phyloP scores from a whole-genome alignment of 768 basidiomycete species.

The Boletus sp. region DNA sequence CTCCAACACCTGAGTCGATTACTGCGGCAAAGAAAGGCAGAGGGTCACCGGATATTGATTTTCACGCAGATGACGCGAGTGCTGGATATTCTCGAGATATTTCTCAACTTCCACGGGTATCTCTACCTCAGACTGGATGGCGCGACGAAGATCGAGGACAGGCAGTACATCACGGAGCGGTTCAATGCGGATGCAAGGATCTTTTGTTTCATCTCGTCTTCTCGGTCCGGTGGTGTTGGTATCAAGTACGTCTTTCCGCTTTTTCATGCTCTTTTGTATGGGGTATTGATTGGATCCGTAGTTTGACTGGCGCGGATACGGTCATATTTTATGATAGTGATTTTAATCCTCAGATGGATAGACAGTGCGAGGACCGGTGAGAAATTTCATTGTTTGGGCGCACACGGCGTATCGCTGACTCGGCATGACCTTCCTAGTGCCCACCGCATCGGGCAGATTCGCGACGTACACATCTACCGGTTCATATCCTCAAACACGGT shows the following conservation, averaged over 20 bases:
- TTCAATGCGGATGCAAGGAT: slow-evolving; percentile 76
- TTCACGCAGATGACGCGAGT: slow-evolving; percentile 98
- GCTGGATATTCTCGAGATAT: slow-evolving; percentile 90
- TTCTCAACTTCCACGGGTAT: slow-evolving; percentile 89
- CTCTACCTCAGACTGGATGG: slow-evolving; percentile 94
- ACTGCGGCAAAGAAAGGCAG: slow-evolving; percentile 78
- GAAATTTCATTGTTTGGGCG: slow-evolving; percentile 12
- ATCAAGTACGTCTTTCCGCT: slow-evolving; percentile 68
- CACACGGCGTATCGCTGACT: background rate
- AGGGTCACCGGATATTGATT: slow-evolving; percentile 86
- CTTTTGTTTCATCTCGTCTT: slow-evolving; percentile 87
- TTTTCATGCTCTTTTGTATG: slow-evolving; percentile 11
- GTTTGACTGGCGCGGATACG: slow-evolving; percentile 86
- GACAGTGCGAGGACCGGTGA: slow-evolving; percentile 91
- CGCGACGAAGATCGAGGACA: slow-evolving; percentile 91
- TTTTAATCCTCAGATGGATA: slow-evolving; percentile 97
- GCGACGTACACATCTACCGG: slow-evolving; percentile 94
- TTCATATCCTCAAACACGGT: slow-evolving; percentile 89
- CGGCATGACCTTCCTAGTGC: slow-evolving; percentile 48
- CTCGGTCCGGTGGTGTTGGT: slow-evolving; percentile 81
- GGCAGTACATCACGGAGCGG: slow-evolving; percentile 86
- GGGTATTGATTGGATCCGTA: slow-evolving; percentile 29
- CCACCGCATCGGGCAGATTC: slow-evolving; percentile 97
- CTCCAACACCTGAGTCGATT: slow-evolving; percentile 79
- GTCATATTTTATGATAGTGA: slow-evolving; percentile 98